Evolutionary conservation across 768 basidiomycete genomes (phyloP).

Genomic region (Lanmaoa pseudosensibilis): DNA sequence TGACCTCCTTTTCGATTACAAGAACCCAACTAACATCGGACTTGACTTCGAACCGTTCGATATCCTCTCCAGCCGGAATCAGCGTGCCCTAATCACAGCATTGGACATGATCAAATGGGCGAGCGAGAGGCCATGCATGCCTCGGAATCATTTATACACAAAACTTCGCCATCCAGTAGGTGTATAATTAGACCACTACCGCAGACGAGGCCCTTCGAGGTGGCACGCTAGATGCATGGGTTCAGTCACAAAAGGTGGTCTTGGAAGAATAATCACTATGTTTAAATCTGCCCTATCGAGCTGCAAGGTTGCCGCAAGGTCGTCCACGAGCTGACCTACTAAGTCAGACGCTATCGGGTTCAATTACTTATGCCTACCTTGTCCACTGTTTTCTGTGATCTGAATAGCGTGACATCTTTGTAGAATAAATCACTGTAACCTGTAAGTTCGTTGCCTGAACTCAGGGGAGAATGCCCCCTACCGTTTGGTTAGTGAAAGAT

Average conservation of each 20-base stretch:
- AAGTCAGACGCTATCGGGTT: background rate
- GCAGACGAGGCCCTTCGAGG: conserved; percentile 84
- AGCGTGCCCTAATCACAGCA: conserved; percentile 57
- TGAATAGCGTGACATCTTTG: conserved; percentile 78
- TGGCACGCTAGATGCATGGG: conserved; percentile 60
- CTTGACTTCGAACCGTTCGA: conserved; percentile 58
- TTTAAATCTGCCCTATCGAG: conserved; percentile 75
- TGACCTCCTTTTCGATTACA: conserved; percentile 91
- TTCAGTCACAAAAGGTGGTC: conserved; percentile 9
- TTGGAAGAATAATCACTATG: conserved; percentile 48
- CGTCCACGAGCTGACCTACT: conserved; percentile 73
- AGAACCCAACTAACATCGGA: conserved; percentile 71
- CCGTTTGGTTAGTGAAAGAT: conserved; percentile 66
- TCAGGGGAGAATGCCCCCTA: conserved; percentile 22
- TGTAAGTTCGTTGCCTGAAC: conserved; percentile 7
- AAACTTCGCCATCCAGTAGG: conserved; percentile 52
- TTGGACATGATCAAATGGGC: background rate
- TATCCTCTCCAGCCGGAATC: conserved; percentile 76
- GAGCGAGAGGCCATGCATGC: conserved; percentile 32
- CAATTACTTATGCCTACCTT: conserved; percentile 42
- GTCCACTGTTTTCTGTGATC: conserved; percentile 76
- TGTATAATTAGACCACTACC: conserved; percentile 62
- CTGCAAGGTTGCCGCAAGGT: conserved; percentile 80
- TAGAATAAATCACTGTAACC: conserved; percentile 82
- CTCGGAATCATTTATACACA: conserved; percentile 58